Conservation (phyloP, 192 early-diverging fungal species). For the Coemansia sp. region DNA sequence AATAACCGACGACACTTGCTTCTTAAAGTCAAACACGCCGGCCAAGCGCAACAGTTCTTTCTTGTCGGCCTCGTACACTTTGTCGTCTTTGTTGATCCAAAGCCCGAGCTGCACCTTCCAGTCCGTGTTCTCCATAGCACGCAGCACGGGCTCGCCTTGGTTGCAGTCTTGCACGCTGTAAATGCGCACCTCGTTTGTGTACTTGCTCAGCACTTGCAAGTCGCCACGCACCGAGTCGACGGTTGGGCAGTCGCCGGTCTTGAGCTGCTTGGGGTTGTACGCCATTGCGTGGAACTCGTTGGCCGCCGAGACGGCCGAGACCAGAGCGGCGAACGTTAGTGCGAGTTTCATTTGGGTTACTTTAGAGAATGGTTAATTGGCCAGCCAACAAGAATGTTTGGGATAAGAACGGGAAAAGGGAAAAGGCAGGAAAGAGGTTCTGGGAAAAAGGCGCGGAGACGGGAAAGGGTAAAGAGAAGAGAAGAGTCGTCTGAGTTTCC, state of each 20-base stretch:
- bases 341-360: conserved; percentile 32
- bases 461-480: background rate
- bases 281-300: conserved; percentile 58
- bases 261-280: conserved; percentile 59
- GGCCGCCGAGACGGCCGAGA: conserved; percentile 26
- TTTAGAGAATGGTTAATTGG: conserved; percentile 3
- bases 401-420: background rate
- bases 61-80: conserved; percentile 42
- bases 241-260: conserved; percentile 62
- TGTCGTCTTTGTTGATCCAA: conserved; percentile 62
- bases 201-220: conserved; percentile 56
- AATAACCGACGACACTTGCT: conserved; percentile 57
- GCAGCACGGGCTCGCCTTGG: conserved; percentile 59
- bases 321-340: conserved; percentile 27
- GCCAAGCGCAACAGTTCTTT: conserved; percentile 46
- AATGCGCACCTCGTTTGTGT: conserved; percentile 62
- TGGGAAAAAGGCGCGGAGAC: background rate
- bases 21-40: conserved; percentile 43
- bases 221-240: conserved; percentile 61
- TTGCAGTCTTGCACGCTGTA: conserved; percentile 68
- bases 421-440: background rate
- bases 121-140: conserved; percentile 62
- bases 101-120: conserved; percentile 64
- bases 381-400: background rate
- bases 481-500: background rate